A percentile compares a stretch with the other conserved stretches of the same genome.
These are phyloP conservation scores for Skeletonema grethae DNA, from an alignment of 108 stramenopile genomes.

Conservation along the genomic window DNA sequence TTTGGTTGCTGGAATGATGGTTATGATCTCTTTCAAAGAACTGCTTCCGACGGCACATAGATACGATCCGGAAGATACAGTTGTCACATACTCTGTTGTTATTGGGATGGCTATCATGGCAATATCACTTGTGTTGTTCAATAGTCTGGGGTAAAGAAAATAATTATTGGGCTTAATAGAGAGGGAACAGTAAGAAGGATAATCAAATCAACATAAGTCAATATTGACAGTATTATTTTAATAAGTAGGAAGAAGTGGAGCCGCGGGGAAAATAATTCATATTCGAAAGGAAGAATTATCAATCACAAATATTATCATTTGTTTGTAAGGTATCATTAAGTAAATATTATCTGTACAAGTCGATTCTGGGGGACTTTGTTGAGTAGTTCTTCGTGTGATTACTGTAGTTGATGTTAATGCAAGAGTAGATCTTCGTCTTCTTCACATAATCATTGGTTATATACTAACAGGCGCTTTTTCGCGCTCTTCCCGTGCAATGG, in stretches of 20 bases:
- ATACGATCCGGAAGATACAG: conserved; percentile 89
- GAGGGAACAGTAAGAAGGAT: not conserved
- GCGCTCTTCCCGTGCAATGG: not conserved
- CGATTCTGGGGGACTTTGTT: no score
- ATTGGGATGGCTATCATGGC: conserved; percentile 93
- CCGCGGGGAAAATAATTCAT: not conserved
- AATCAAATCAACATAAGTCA: no score
- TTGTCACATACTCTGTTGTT: conserved; percentile 85
- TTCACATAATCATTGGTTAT: not conserved
- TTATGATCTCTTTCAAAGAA: conserved; percentile 83
- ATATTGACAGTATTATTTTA: no score
- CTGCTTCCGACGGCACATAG: conserved; percentile 92
- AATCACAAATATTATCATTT: not conserved
- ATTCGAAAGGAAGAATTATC: not conserved
- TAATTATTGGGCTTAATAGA: no score
- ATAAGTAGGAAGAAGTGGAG: no score
- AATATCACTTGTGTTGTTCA: conserved; percentile 86
- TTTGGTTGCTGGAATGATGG: conserved; percentile 81
- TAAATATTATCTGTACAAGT: no score
- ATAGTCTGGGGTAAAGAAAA: not conserved
- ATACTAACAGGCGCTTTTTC: not conserved
- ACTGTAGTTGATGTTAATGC: no score
- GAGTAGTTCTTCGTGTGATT: no score
- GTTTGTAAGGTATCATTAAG: no score
- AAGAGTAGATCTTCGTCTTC: no score